Conservation (phyloP, 768 basidiomycete genomes). For the Agaricus subrufescens region DNA sequence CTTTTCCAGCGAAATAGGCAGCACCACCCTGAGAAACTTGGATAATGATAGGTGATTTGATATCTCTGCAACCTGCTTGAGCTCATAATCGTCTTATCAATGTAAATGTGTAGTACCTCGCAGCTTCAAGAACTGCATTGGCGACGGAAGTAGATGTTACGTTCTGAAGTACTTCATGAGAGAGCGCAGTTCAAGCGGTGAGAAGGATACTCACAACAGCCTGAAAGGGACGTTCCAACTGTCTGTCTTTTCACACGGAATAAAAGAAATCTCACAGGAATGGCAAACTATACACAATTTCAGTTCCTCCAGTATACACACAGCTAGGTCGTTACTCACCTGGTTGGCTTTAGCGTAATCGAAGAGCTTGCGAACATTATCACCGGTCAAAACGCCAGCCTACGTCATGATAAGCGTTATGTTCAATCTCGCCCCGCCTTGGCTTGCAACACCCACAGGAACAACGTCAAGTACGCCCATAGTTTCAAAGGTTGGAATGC, state of each 20-base stretch:
- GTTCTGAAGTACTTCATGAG: conserved; percentile 49
- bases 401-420: conserved; percentile 22
- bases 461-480: conserved; percentile 87
- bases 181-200: conserved; percentile 10
- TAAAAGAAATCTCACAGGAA: conserved; percentile 56
- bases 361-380: conserved; percentile 92
- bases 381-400: conserved; percentile 95
- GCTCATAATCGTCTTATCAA: neutral
- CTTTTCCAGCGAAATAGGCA: conserved; percentile 96
- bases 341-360: conserved; percentile 88
- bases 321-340: conserved; percentile 36
- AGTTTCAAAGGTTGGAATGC: conserved; percentile 8
- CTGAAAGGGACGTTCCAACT: conserved; percentile 29
- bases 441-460: conserved; percentile 50
- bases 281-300: conserved; percentile 58
- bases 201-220: conserved; percentile 59
- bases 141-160: conserved; percentile 94
- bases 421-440: neutral
- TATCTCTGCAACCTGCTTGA: conserved; percentile 52
- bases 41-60: conserved; percentile 96
- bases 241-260: neutral
- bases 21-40: conserved; percentile 97
- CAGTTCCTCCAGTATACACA: neutral
- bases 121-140: conserved; percentile 94
- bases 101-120: conserved; percentile 49